These are phyloP conservation scores for Pterula multifida DNA, from an alignment of 1,284 basidiomycete genomes.

Conservation along the genomic window DNA sequence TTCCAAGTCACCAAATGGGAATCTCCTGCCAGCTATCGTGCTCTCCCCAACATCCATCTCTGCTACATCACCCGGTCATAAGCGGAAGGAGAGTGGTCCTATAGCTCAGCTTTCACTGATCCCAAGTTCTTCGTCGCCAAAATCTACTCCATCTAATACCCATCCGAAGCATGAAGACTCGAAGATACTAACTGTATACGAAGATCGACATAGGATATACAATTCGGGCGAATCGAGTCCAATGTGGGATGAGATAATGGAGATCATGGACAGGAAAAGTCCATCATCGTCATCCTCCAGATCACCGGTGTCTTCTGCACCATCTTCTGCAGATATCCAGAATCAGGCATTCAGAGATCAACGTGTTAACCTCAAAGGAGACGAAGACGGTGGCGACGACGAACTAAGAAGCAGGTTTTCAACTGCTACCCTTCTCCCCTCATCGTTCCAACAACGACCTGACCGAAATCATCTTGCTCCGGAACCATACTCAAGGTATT, in stretches of 20 bases:
- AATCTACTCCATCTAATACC: neutral
- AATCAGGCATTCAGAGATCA: neutral
- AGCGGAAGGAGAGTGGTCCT: neutral
- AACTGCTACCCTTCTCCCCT: neutral
- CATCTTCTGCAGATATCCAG: neutral
- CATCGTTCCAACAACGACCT: neutral
- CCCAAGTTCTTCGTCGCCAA: neutral
- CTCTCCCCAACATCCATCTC: neutral
- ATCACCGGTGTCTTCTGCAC: neutral
- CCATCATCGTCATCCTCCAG: neutral
- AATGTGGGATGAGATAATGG: slow-evolving; percentile 1
- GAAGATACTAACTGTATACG: neutral
- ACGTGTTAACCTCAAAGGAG: too few relatives aligned
- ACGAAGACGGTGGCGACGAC: neutral
- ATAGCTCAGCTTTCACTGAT: neutral
- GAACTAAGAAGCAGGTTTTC: neutral
- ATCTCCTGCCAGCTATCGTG: neutral
- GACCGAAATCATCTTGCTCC: neutral
- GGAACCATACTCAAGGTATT: neutral
- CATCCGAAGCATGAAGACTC: neutral
- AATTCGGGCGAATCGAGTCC: neutral
- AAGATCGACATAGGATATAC: neutral
- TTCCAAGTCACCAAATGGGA: neutral
- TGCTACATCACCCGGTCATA: neutral
- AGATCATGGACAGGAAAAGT: slow-evolving; percentile 1